Conservation (phyloP, 345 rosid species). For the Linum usitatissimum region DNA sequence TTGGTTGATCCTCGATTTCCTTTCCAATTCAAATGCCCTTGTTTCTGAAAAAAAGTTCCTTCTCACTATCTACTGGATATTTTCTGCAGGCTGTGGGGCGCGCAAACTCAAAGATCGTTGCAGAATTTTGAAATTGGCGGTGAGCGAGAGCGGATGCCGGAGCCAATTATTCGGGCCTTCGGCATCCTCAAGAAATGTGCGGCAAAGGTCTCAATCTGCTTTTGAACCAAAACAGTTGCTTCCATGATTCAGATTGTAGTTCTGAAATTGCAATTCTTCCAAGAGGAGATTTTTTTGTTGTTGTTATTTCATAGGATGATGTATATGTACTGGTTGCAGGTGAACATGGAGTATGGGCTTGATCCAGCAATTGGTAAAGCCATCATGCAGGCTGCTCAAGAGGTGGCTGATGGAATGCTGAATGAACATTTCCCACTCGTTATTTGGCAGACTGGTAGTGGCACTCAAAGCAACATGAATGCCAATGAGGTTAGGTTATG, state of each 20-base stretch:
- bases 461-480: slow-evolving; percentile 99
- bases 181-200: slow-evolving; percentile 92
- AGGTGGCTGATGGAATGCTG: slow-evolving; percentile 83
- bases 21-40: not conserved
- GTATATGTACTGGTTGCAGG: slow-evolving; percentile 27
- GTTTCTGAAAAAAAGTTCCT: not conserved
- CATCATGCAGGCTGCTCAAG: slow-evolving; percentile 85
- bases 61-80: not conserved
- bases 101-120: slow-evolving; percentile 90
- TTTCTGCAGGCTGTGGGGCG: slow-evolving; percentile 78
- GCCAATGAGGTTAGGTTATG: slow-evolving; percentile 71
- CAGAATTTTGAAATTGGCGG: slow-evolving; percentile 96
- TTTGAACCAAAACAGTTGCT: not conserved
- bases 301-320: no score
- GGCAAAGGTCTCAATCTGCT: slow-evolving; percentile 49
- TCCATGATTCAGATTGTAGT: not conserved
- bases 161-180: slow-evolving; percentile 86
- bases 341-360: slow-evolving; percentile 88
- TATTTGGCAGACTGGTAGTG: slow-evolving; percentile 99
- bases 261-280: not conserved
- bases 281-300: no score
- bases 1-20: slow-evolving; percentile 2
- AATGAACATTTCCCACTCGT: slow-evolving; percentile 87
- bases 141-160: slow-evolving; percentile 86
- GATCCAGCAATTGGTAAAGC: slow-evolving; percentile 78